Evolutionary conservation across 108 stramenopile genomes (phyloP), one percentile per base, ranked within the genome.

Genomic region (Fistulifera pelliculosa): DNA sequence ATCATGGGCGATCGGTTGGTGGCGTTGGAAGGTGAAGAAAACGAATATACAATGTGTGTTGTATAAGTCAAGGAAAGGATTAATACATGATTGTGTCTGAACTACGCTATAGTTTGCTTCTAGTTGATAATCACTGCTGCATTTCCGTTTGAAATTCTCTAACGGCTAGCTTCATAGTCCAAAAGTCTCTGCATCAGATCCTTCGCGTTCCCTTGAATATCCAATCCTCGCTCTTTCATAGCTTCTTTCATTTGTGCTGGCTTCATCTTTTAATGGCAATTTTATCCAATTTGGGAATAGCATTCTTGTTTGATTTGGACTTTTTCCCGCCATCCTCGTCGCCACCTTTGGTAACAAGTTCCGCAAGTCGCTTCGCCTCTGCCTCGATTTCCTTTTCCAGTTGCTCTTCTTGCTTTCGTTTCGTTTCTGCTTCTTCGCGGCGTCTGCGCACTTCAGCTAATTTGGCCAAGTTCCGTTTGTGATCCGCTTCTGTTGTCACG

Each of bases 231-330:
- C 52, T 74, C 74, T 74, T 94, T 94, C 55, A 94, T 61, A 8
- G 83, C 88, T 52, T 90, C 92, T 66, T 94, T 94, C 56, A 90
- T 61, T 55, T 75, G 77, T 17, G 85, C 72, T 16, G 92, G 92
- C 62, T 94, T 94, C 92, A 94, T 88, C 60, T 86, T 87, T 94
- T 94, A 38, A 90, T 87, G 38, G 73, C 61, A 69, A 90, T 86
- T 56, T 85, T 87, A 51, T 83, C 79, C 47, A 94, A 47, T 68
- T 90, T 93, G 19, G 87, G 83, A 57, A 85, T 70, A 40, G 45
- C 59, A 22, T 45, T 44, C 25, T 69, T 49, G 39, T 60, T 61
- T 23, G 55, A 54, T 56, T 72, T 75, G 50, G 75, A 75, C 65
- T 79, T 81, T 42, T n/a, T 81, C 48, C 75, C 75, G 19, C 47